Base-by-base conservation (phyloP, 176 grass and related monocot species). In the Triticum dicoccoides region DNA sequence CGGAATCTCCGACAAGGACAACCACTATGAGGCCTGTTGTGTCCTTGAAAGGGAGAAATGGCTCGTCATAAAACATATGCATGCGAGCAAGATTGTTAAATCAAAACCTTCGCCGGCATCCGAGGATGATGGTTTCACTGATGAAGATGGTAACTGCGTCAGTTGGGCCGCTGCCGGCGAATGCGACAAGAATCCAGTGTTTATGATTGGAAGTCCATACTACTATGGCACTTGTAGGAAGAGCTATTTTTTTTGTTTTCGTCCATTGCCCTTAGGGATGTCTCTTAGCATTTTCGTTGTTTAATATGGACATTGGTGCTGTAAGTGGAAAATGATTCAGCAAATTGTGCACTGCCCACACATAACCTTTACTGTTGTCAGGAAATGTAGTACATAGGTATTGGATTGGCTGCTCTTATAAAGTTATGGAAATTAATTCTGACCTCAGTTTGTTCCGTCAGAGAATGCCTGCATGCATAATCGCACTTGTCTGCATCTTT, bases 211-310 rank as follows among this genome's bases (percentile, higher is more conserved):
- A 33, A 98, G 83, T 44, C 37, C 84, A 0, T 93, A 98, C 78
- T 98, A 98, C 84, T 92, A 93, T 51, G 96, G 96, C 80, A 83
- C 93, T 73, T 95, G 93, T 75, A 47, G 84, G 6, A 98, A 94
- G 90, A 95, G 91, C 75, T 98, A 90, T 58, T 80, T 39, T 41
- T 41, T 41, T 42, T 42, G 3, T 27, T 17, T 10, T 24, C 73
- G 15, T 24, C 4, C 13, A 51, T 51, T 30, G n/a, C 25, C 64
- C 69, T 75, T 76, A 13, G 9, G 13, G 73, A 51, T 25, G n/a
- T 4, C 42, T 39, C 37, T 45, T 25, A 9, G 41, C 11, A 51
- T 75, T 25, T 51, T 51, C 23, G 14, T 80, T 86, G 24, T 39
- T 82, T 13, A 49, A 25, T 82, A 86, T 10, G 86, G 81, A 59